Evolutionary conservation across 1,284 basidiomycete genomes (phyloP), one percentile per base, ranked within the genome.

Genomic region (Cryptococcus maquisensis): DNA sequence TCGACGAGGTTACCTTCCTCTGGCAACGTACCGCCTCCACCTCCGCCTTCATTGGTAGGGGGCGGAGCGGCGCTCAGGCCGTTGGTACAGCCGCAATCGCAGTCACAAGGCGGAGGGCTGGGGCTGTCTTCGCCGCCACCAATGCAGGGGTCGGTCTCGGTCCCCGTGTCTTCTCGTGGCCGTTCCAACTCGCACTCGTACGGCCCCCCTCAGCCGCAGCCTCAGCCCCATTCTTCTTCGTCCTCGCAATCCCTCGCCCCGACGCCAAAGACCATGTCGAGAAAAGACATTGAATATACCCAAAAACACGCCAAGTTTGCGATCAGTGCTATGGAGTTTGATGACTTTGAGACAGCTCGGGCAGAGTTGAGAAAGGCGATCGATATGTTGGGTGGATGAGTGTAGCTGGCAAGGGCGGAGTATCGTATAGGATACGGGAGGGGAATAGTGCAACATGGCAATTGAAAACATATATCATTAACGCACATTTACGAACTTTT

Each of bases 241-340:
- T 58, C 64, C 9, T 48, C 61, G 10, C 41, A 4, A 45, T 39
- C 26, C 37, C 20, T 47, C 8, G 43, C 49, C 28, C 59, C 52
- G 21, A 42, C 53, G 1, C 54, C 49, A 21, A 59, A 57, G 26
- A 54, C 52, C 37, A 56, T 71, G 52, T 66, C 52, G 4, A 59
- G 62, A 51, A 69, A 63, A 41, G 67, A 75, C 53, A 81, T 93
- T 37, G 80, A 85, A 26, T 84, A 85, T 63, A 83, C 83, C 23
- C 91, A 96, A 79, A 94, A 90, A 70, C 91, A 94, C 66, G 91
- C 90, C 65, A 82, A 83, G 51, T 95, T 86, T 77, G 93, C 93
- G 7, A 90, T 95, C 56, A 91, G 88, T 20, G 84, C 93, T 18
- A 77, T 97, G 54, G 90, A 96, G 68, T 97, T 92, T 71, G 93